Base-by-base conservation (phyloP, 2,329 filamentous ascomycete genomes). In the Fusarium nisikadoi region DNA sequence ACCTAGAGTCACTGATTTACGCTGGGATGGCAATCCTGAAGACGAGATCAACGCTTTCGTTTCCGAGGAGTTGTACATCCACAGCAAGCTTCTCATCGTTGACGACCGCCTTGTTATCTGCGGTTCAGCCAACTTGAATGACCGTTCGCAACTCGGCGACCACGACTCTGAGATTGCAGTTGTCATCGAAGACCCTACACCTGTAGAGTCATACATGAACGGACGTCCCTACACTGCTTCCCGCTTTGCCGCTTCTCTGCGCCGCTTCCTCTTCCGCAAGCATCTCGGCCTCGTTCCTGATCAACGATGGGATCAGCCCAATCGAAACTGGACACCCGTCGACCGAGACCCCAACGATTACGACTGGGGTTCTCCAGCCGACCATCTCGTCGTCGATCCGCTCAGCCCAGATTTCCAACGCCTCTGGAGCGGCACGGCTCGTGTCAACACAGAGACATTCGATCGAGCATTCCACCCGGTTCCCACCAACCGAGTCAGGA, bases 161-260 rank as follows among this genome's bases (percentile, higher is more conserved):
- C 94, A 96, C 81, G 94, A 97, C 82, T 94, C 91, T 2, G 94
- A 97, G 80, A 94, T 97, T 61, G 94, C 94, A n/a, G 92, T 97
- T 71, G 87, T 97, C 63, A 93, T 97, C 77, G 92, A 96, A 79
- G 94, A 97, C 79, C 88, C 90, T 4, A 89, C 91, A 2, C 84
- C 90, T 3, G 84, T 97, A 20, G 88, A 92, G 19, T 91, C 90
- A 23, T 83, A 81, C 67, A 97, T 97, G 93, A 87, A 91, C 70
- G 93, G 93, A 6, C 84, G 86, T 27, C 89, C 89, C 0, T 97
- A 88, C 84, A 87, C 86, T 36, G 95, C 93, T 12, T 91, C 91
- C 13, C 87, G 88, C 62, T 95, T 95, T 78, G 94, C 94, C 3
- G 85, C 93, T 9, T 93, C 92, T 2, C 90, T 98, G 16, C 92